phyloP scores from a whole-genome alignment of 225 moss, liverwort and hornwort genomes.

The Polytrichum commune region DNA sequence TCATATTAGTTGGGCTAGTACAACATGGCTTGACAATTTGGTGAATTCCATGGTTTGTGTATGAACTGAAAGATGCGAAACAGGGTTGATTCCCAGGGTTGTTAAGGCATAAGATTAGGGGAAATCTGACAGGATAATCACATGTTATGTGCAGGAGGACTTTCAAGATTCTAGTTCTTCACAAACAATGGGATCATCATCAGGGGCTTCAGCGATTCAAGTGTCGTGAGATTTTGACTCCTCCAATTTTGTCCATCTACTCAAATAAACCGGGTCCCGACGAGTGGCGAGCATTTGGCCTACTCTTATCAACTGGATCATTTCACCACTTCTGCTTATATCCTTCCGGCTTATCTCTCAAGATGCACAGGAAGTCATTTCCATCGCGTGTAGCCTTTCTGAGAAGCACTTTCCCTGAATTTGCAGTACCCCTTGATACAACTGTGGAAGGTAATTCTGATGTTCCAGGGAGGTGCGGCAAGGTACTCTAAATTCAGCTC shows the following conservation, averaged over 20 bases:
- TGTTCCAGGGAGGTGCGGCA: no score
- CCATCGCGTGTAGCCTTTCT: not conserved
- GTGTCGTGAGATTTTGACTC: constrained; percentile 8
- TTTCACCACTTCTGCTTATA: not conserved
- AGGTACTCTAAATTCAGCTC: no score
- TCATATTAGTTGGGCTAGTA: no score
- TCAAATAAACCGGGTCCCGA: not conserved
- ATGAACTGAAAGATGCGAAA: no score
- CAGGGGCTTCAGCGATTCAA: constrained; percentile 11
- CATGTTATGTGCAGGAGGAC: constrained; percentile 17
- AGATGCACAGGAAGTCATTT: not conserved
- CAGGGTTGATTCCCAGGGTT: no score
- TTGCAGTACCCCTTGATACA: not conserved
- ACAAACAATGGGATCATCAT: constrained; percentile 23
- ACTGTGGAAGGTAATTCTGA: no score
- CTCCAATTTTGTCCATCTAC: constrained; percentile 1
- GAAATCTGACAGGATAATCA: not conserved
- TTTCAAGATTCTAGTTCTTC: constrained; percentile 28
- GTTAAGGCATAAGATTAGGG: no score
- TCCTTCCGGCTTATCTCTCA: not conserved
- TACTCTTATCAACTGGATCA: not conserved
- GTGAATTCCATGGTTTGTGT: no score
- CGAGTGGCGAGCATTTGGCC: not conserved
- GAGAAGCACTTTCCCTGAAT: constrained; percentile 10
- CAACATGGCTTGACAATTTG: no score